Conservation (phyloP, 805 yeast genomes). For the Candida insectalens region DNA sequence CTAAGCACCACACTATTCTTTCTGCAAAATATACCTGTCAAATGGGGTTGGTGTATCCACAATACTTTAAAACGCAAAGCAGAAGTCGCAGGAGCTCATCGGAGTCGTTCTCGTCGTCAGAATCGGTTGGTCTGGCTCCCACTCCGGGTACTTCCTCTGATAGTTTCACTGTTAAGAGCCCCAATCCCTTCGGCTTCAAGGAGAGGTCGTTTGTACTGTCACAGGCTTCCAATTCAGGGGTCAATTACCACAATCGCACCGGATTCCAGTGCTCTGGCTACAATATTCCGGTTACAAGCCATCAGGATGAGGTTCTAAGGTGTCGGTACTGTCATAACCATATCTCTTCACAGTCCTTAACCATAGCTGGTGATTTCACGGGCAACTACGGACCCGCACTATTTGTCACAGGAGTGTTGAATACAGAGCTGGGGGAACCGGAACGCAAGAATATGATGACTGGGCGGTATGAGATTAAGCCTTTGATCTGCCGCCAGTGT, state of each 20-base stretch:
- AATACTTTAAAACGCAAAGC: conserved; percentile 20
- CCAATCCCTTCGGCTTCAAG: neutral
- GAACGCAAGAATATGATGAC: conserved; percentile 23
- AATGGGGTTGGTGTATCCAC: conserved; percentile 24
- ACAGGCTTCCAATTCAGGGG: too few relatives aligned
- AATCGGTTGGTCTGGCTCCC: too few relatives aligned
- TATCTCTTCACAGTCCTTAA: conserved; percentile 18
- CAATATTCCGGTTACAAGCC: too few relatives aligned
- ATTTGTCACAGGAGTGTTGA: conserved; percentile 23
- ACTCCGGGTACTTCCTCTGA: neutral
- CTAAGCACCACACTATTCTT: too few relatives aligned
- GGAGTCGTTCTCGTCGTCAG: too few relatives aligned
- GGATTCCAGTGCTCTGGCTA: neutral
- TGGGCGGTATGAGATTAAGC: conserved; percentile 23
- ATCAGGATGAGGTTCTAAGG: too few relatives aligned
- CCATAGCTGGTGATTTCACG: conserved; percentile 24
- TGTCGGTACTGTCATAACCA: conserved; percentile 26
- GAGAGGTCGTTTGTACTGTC: too few relatives aligned
- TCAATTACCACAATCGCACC: neutral
- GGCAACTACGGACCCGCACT: conserved; percentile 25
- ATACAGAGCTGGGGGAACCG: conserved; percentile 12
- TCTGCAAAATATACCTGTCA: neutral
- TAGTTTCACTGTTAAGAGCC: neutral
- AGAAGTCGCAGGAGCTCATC: too few relatives aligned
- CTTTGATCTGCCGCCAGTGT: conserved; percentile 24